Conservation (phyloP, 345 rosid species). For the Melaleuca alternifolia region DNA sequence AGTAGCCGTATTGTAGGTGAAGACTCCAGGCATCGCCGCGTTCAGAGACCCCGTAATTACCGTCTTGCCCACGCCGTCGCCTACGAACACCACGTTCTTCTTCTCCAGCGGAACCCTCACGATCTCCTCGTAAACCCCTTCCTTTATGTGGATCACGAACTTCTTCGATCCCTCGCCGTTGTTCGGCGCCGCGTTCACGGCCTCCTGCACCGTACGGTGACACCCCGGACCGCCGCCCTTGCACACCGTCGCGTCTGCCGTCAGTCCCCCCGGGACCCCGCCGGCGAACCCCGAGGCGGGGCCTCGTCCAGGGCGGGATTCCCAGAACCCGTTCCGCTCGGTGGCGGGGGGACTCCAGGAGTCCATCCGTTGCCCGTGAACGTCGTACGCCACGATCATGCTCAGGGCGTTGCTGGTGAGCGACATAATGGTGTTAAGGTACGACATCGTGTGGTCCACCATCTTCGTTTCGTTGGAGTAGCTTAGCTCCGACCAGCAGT, state of each 20-base stretch:
- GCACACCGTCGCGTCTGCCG: constrained; percentile 64
- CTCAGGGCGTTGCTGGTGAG: constrained; percentile 63
- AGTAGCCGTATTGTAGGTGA: constrained; percentile 71
- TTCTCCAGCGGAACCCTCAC: constrained; percentile 72
- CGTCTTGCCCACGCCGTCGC: constrained; percentile 87
- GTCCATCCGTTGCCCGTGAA: constrained; percentile 27
- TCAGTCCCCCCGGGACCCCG: constrained; percentile 32
- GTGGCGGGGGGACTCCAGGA: constrained; percentile 63
- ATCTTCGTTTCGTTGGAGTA: constrained; percentile 53
- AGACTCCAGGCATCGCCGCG: constrained; percentile 48
- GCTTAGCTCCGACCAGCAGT: constrained; percentile 59
- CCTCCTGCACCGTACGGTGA: constrained; percentile 64
- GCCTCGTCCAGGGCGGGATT: constrained; percentile 11
- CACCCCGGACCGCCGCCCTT: constrained; percentile 25
- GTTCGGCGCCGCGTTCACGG: constrained; percentile 72
- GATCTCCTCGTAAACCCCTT: constrained; percentile 65
- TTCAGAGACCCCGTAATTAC: constrained; percentile 56
- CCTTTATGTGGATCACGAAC: constrained; percentile 54
- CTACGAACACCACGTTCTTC: constrained; percentile 68
- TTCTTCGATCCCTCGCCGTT: constrained; percentile 5
- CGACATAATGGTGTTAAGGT: constrained; percentile 28
- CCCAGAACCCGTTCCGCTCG: constrained; percentile 76
- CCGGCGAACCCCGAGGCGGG: constrained; percentile 5
- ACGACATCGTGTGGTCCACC: constrained; percentile 50
- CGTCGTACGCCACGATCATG: constrained; percentile 56